These are phyloP conservation scores for Blastobotrys parvus DNA, from an alignment of 805 yeast species.

Conservation along the genomic window DNA sequence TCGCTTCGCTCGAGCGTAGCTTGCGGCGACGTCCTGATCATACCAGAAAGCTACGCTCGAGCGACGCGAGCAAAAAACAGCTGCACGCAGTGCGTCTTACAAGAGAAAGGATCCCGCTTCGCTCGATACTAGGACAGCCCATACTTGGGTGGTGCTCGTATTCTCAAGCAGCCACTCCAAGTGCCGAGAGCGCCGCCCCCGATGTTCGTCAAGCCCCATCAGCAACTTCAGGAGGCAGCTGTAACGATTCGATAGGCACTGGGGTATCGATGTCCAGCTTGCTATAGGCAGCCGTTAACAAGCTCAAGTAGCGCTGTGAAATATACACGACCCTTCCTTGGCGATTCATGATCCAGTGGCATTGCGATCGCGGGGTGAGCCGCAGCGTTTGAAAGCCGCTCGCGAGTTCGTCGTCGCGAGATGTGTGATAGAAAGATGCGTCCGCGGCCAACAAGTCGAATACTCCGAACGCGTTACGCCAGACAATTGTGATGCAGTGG, in stretches of 20 bases:
- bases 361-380: background rate
- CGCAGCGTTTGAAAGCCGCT: background rate
- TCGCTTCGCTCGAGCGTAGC: too few relatives aligned
- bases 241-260: background rate
- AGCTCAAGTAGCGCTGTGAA: background rate
- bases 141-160: too few relatives aligned
- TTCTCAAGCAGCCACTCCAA: too few relatives aligned
- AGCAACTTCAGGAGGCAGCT: too few relatives aligned
- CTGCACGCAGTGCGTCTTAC: too few relatives aligned
- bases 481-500: background rate
- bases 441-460: background rate
- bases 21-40: too few relatives aligned
- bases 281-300: background rate
- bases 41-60: too few relatives aligned
- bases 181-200: too few relatives aligned
- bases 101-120: too few relatives aligned
- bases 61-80: too few relatives aligned
- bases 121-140: too few relatives aligned
- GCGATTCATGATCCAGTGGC: slow-evolving; percentile 1
- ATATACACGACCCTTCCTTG: slow-evolving; percentile 1
- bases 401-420: background rate
- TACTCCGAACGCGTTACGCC: background rate
- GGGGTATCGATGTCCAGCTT: background rate
- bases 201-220: too few relatives aligned
- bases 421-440: background rate